Evolutionary conservation across 352 stramenopile genomes (phyloP).

Genomic region (Globisporangium perplexum): DNA sequence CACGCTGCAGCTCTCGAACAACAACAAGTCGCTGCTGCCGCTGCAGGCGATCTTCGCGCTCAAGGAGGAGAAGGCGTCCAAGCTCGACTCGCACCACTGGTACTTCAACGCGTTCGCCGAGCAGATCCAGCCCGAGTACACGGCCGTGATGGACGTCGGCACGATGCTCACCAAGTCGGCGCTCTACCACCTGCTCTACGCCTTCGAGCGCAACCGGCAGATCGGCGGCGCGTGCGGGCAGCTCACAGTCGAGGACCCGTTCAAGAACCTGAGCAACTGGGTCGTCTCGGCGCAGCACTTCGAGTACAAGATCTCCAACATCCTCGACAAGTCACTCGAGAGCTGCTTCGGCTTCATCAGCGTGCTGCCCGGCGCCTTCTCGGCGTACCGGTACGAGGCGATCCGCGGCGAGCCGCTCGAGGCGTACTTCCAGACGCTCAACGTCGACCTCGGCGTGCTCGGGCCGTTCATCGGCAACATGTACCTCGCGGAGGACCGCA

Average conservation of each 20-base stretch:
- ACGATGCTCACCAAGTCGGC: constrained; percentile 79
- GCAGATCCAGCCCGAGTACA: constrained; percentile 81
- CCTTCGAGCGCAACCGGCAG: constrained; percentile 73
- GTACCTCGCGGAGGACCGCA: constrained; percentile 85
- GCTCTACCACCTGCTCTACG: constrained; percentile 71
- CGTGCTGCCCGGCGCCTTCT: constrained; percentile 81
- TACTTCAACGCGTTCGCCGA: constrained; percentile 81
- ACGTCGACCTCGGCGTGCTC: constrained; percentile 70
- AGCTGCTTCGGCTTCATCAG: constrained; percentile 87
- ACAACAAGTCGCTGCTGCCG: constrained; percentile 60
- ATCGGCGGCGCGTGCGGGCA: constrained; percentile 81
- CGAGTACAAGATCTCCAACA: constrained; percentile 89
- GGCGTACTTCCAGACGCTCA: constrained; percentile 85
- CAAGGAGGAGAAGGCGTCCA: constrained; percentile 79
- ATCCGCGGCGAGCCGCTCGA: constrained; percentile 74
- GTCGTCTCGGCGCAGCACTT: constrained; percentile 85
- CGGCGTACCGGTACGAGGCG: constrained; percentile 76
- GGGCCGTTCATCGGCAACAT: constrained; percentile 85
- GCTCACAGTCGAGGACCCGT: constrained; percentile 76
- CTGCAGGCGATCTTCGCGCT: constrained; percentile 77
- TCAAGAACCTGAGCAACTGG: constrained; percentile 83
- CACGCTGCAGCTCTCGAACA: constrained; percentile 69
- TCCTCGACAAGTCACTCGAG: constrained; percentile 84
- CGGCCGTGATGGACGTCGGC: constrained; percentile 78
- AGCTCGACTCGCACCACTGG: constrained; percentile 84